Evolutionary conservation across 1,139 yeast genomes (phyloP), one percentile per base, ranked within the genome.

Genomic region (Debaryomyces robertsiae): DNA sequence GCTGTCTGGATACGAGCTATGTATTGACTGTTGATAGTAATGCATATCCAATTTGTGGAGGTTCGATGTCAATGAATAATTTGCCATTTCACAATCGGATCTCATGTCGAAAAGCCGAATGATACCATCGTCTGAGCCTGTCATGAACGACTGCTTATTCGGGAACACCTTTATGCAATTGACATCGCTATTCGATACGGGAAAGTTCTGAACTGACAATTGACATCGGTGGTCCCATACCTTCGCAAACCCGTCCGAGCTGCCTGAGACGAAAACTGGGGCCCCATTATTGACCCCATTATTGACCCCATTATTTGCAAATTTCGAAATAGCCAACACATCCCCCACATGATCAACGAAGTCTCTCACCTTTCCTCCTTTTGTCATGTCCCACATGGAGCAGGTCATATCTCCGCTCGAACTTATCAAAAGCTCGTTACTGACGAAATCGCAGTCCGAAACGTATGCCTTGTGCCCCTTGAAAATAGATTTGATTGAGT

Each of bases 331-430:
- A 27, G 82, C 70, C 41, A 87, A 67, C 14, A 91, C 88, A 58
- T 88, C 96, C 5, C 95, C 95, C 19, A 84, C 61, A 63, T 90
- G 96, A 45, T 85, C 95, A 9, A 79, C 64, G 57, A 77, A 87
- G 36, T 80, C 83, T 27, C 79, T 65, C 1, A 75, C 62, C 47
- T 76, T 71, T 19, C 67, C 67, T 1, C 87, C 83, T 47, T 77
- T 78, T 22, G 73, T 68, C 22, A 88, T 69, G 58, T 91, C 96
- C 97, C 97, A 91, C 43, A 82, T 60, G 2, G 79, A 74, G 52
- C 90, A 78, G 1, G 94, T 80, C 83, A 83, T 81, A 59, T 91
- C 97, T 3, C 96, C 96, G 37, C 93, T 82, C 1, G 84, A 77
- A 0, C 95, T 86, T 11, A 88, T 55, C 0, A 88, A 58, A n/a